Conservation (phyloP, 371 early-diverging fungal species). For the Furculomyces boomerangus region DNA sequence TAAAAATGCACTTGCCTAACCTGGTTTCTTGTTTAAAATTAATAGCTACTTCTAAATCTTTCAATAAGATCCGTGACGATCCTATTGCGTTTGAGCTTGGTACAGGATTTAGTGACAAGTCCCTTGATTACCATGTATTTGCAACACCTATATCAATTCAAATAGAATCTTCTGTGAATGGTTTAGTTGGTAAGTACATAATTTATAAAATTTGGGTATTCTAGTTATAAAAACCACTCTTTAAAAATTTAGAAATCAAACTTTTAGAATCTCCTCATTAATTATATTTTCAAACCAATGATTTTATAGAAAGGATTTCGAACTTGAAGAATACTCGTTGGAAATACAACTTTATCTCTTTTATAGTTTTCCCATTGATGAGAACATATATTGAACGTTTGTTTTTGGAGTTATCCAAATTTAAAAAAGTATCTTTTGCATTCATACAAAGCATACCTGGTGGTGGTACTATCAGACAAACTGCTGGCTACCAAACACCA, state of each 20-base stretch:
- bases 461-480: not conserved
- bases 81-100: not conserved
- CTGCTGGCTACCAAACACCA: too few relatives aligned
- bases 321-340: not conserved
- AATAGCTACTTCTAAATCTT: not conserved
- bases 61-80: not conserved
- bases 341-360: not conserved
- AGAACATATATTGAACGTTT: not conserved
- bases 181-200: not conserved
- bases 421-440: not conserved
- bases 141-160: too few relatives aligned
- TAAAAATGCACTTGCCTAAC: too few relatives aligned
- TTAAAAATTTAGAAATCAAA: too few relatives aligned
- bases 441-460: not conserved
- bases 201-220: not conserved
- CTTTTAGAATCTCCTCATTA: too few relatives aligned
- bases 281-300: not conserved
- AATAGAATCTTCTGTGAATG: not conserved
- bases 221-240: too few relatives aligned
- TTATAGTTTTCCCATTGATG: not conserved
- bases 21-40: not conserved
- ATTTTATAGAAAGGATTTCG: not conserved
- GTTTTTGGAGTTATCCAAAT: not conserved
- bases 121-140: too few relatives aligned
- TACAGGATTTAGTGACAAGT: not conserved